Percentiles rank a stretch among this genome's conserved stretches.
Evolutionary conservation across 2,329 filamentous ascomycete species (phyloP).

Genomic region (Ascochyta pisi): DNA sequence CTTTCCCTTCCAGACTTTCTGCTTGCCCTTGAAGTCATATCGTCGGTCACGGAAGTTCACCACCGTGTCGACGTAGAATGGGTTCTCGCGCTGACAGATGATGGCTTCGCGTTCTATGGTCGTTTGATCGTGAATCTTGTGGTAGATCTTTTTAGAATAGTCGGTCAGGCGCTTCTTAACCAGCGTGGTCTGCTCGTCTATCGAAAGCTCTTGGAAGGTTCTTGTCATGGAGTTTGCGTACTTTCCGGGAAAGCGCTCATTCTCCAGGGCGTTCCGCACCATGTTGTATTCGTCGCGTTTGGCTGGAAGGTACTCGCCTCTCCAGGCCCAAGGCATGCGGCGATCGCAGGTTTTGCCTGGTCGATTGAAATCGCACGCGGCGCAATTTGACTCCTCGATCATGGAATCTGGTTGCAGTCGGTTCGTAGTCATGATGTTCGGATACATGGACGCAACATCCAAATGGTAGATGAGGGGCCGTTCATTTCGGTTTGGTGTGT

Average conservation of each 20-base stretch:
- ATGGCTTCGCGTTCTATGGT: constrained; percentile 95
- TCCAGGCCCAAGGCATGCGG: constrained; percentile 94
- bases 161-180: constrained; percentile 87
- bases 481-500: constrained; percentile 84
- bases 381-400: constrained; percentile 95
- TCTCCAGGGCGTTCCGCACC: constrained; percentile 90
- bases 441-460: constrained; percentile 99
- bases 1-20: constrained; percentile 98
- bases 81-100: constrained; percentile 97
- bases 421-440: constrained; percentile 99
- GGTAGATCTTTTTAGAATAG: constrained; percentile 98
- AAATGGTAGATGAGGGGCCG: constrained; percentile 94
- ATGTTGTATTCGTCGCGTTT: constrained; percentile 99
- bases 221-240: constrained; percentile 72
- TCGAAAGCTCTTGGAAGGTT: constrained; percentile 79
- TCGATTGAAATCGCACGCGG: constrained; percentile 96
- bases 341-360: constrained; percentile 97
- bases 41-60: constrained; percentile 94
- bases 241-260: constrained; percentile 88
- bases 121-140: constrained; percentile 96
- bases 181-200: constrained; percentile 81
- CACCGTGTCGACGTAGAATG: constrained; percentile 97
- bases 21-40: constrained; percentile 98
- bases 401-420: constrained; percentile 98
- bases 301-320: constrained; percentile 94